phyloP scores from a whole-genome alignment of 495 filamentous ascomycete species.

The Hypoxylon cercidicola region DNA sequence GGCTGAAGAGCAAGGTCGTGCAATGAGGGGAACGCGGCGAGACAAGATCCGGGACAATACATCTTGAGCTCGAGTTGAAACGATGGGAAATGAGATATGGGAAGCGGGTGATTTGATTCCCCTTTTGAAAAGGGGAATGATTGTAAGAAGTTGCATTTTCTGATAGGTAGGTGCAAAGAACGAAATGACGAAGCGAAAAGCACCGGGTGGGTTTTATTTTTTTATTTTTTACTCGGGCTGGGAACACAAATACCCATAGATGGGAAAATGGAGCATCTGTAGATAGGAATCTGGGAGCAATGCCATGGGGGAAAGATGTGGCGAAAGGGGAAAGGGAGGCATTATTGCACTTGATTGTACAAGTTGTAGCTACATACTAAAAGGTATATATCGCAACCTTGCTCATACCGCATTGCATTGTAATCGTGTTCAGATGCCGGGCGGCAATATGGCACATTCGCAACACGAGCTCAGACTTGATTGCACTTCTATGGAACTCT shows the following conservation, averaged over 20 bases:
- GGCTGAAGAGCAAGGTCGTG: slow-evolving; percentile 46
- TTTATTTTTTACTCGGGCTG: slow-evolving; percentile 9
- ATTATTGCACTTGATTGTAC: slow-evolving; percentile 13
- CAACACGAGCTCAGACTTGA: no score
- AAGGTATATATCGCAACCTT: slow-evolving; percentile 20
- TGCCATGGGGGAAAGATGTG: no score
- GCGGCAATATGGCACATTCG: no score
- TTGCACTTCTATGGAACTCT: no score
- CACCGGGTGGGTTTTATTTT: slow-evolving; percentile 14
- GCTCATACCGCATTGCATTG: no score
- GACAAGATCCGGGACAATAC: no score
- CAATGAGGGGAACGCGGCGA: neutral
- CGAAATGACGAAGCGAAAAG: slow-evolving; percentile 6
- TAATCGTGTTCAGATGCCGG: no score
- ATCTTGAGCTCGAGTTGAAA: no score
- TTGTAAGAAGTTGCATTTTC: no score
- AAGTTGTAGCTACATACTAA: slow-evolving; percentile 3
- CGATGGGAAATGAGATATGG: neutral
- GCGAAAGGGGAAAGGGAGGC: slow-evolving; percentile 15
- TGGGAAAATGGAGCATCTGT: slow-evolving; percentile 34
- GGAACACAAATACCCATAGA: slow-evolving; percentile 39
- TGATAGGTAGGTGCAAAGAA: no score
- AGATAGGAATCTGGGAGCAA: slow-evolving; percentile 22
- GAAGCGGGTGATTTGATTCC: neutral
- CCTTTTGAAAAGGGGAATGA: no score